Evolutionary conservation across 345 rosid species (phyloP).

Genomic region (Gossypium sturtianum): DNA sequence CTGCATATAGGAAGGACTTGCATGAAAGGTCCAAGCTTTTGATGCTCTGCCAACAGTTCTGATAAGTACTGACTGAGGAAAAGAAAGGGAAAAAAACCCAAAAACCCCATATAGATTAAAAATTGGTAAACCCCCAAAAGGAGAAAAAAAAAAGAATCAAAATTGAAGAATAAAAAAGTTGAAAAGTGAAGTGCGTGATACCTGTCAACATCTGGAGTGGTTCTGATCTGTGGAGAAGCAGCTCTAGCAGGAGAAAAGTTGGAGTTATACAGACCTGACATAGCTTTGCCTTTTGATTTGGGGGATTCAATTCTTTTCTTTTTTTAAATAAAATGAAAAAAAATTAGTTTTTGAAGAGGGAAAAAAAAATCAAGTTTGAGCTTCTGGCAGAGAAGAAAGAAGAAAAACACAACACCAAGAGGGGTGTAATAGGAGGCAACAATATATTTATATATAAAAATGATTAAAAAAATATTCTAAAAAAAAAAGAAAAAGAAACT

Average conservation of each 20-base stretch:
- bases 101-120: constrained; percentile 31
- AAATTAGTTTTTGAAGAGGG: neutral
- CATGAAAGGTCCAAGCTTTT: constrained; percentile 95
- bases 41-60: constrained; percentile 89
- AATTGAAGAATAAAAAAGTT: constrained; percentile 2
- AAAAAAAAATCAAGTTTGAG: constrained; percentile 24
- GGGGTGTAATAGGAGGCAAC: constrained; percentile 8
- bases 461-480: neutral
- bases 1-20: constrained; percentile 89
- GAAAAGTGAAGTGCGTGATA: constrained; percentile 10
- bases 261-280: constrained; percentile 96
- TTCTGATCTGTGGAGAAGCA: constrained; percentile 97
- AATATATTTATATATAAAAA: neutral
- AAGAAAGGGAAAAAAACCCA: neutral
- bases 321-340: neutral
- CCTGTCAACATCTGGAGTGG: constrained; percentile 88
- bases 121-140: constrained; percentile 14
- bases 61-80: constrained; percentile 72
- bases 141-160: neutral
- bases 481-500: too few species aligned
- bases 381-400: constrained; percentile 32
- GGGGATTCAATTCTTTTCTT: constrained; percentile 16
- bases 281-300: constrained; percentile 22
- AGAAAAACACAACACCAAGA: constrained; percentile 29
- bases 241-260: constrained; percentile 96